Evolutionary conservation across 345 rosid genomes (phyloP).

Genomic region (Eucalyptus tenuipes): DNA sequence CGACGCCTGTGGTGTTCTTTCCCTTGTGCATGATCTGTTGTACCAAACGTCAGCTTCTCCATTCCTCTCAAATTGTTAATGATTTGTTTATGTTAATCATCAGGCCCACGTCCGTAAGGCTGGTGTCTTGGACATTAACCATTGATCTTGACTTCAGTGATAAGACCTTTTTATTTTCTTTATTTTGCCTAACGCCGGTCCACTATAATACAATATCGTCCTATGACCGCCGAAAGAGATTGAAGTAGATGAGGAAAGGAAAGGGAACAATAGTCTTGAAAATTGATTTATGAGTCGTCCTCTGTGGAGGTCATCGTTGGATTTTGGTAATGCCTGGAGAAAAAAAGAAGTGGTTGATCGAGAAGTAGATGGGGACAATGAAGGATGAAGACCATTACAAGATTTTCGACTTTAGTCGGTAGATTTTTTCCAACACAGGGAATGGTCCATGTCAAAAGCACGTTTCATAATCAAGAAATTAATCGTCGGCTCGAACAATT

Average conservation of each 20-base stretch:
- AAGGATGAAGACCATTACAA: not conserved
- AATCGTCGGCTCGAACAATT: no score
- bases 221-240: not conserved
- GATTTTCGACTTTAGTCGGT: not conserved
- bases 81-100: no score
- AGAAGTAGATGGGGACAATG: not conserved
- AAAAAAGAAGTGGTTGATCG: not conserved
- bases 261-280: not conserved
- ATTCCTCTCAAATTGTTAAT: no score
- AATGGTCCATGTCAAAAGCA: not conserved
- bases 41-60: no score
- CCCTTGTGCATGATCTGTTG: no score
- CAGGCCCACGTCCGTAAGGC: no score
- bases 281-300: not conserved
- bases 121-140: not conserved
- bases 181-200: not conserved
- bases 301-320: not conserved
- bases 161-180: not conserved
- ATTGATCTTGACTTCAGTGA: not conserved
- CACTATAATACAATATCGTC: not conserved
- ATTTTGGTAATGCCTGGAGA: not conserved
- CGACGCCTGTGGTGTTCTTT: no score
- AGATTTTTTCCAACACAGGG: not conserved
- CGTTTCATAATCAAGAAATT: not conserved
- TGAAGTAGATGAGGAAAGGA: not conserved